Conservation (phyloP, 2,329 filamentous ascomycete species). For the Aspergillus fumigatus region DNA sequence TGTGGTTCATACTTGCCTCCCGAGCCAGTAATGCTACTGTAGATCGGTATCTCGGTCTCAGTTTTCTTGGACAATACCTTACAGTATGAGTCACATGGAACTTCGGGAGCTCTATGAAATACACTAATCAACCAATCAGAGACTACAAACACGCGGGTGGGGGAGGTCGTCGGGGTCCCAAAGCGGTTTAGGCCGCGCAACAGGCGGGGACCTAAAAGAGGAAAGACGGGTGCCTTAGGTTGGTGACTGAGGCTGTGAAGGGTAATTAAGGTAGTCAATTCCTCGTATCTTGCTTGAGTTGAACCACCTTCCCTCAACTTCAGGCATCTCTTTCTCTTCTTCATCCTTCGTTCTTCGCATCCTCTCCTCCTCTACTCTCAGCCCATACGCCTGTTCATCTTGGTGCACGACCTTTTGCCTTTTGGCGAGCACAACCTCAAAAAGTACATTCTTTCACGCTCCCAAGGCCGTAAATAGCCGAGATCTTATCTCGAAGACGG, state of each 20-base stretch:
- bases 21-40: no score
- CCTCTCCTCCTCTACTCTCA: conserved; percentile 3
- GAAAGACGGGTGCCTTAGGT: conserved; percentile 7
- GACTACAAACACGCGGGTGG: background rate
- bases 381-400: background rate
- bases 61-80: no score
- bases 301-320: conserved; percentile 3
- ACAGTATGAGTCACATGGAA: background rate
- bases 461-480: conserved; percentile 1
- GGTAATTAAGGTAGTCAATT: background rate
- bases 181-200: conserved; percentile 18
- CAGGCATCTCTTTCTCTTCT: conserved; percentile 1
- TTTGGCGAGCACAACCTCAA: background rate
- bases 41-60: no score
- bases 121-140: background rate
- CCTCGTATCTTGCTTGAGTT: background rate
- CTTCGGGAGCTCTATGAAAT: background rate
- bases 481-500: background rate
- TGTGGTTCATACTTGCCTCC: no score
- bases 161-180: conserved; percentile 21
- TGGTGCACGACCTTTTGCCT: background rate
- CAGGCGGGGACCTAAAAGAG: conserved; percentile 26
- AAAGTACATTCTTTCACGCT: background rate
- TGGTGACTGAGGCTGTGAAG: background rate
- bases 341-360: background rate